Evolutionary conservation across 805 yeast species (phyloP), one percentile per base, ranked within the genome.

Genomic region (Metschnikowia noctiluminum): DNA sequence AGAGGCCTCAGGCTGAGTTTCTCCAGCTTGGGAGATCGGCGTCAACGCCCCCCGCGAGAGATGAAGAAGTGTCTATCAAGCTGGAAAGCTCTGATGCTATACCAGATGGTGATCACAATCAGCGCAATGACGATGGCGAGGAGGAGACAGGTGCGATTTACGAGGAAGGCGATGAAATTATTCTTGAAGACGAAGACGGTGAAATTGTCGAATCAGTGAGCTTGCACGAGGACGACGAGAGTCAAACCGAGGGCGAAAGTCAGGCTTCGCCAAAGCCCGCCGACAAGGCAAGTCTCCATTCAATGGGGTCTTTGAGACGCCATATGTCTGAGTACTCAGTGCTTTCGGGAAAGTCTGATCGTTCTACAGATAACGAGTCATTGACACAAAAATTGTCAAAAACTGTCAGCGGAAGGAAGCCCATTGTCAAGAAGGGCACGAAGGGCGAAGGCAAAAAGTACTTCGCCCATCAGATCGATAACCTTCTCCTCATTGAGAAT

Each of bases 101-200:
- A 35, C 35, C 30, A 30, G 8, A 32, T 7, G 44, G 26, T 7
- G 28, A 28, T 8, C 12, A 28, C 6, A 27, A 35, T 10, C 28
- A 37, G 28, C 35, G 28, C 10, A 38, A 42, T 6, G 42, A 38
- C 3, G 31, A 37, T 10, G n/a, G 14, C 35, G 47, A 46, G 13
- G 52, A 46, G 27, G 43, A 41, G 21, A 47, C 32, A 10, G 61
- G 71, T 11, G 63, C 66, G 14, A 75, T 75, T 3, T 76, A 63
- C 63, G 81, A 80, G 41, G 96, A 89, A 57, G 96, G 96, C 27
- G 59, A 71, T 35, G 71, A 77, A 38, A 64, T 91, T 35, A 78
- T 91, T 45, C 74, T 92, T 47, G 99, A 92, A 63, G 94, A 90
- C 65, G 80, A 78, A 48, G 76, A 83, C 42, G 98, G 98, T 47